phyloP scores from a whole-genome alignment of 1,139 yeast genomes.

The Suhomyces panamericanus region DNA sequence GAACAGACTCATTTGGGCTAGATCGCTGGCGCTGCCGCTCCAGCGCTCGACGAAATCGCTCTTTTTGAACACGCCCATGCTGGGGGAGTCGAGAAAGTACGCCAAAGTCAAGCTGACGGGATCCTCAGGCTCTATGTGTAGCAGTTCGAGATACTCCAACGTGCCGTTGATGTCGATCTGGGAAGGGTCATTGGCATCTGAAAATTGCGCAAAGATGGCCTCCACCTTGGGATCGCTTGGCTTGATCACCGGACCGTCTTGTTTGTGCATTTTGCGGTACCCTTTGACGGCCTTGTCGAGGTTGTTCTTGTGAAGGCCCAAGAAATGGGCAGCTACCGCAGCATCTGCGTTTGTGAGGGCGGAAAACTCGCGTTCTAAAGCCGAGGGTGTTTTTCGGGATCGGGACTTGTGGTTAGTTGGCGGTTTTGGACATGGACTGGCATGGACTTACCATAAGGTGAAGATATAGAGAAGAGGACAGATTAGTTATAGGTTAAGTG shows the following conservation, averaged over 20 bases:
- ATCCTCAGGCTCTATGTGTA: slow-evolving; percentile 75
- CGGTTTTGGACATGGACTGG: background rate
- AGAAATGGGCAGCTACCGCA: slow-evolving; percentile 29
- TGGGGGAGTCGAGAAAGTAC: slow-evolving; percentile 62
- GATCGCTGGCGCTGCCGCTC: slow-evolving; percentile 39
- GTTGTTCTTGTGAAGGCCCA: slow-evolving; percentile 29
- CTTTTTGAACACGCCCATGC: slow-evolving; percentile 59
- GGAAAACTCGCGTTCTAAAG: slow-evolving; percentile 26
- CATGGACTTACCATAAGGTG: slow-evolving; percentile 11
- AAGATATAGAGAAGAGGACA: background rate
- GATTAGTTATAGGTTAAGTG: too few relatives aligned
- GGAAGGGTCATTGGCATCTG: slow-evolving; percentile 26
- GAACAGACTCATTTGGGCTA: slow-evolving; percentile 54
- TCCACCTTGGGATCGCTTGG: slow-evolving; percentile 21
- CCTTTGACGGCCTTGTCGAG: slow-evolving; percentile 34
- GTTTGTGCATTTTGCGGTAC: slow-evolving; percentile 19
- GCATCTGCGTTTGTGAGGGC: slow-evolving; percentile 32
- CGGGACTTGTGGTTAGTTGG: slow-evolving; percentile 18
- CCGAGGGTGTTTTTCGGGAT: slow-evolving; percentile 14
- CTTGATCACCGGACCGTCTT: slow-evolving; percentile 3
- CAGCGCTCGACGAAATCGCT: slow-evolving; percentile 57
- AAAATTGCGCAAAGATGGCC: slow-evolving; percentile 28
- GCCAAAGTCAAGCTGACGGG: slow-evolving; percentile 68
- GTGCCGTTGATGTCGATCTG: slow-evolving; percentile 76
- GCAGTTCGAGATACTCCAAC: slow-evolving; percentile 59